Conservation (phyloP, 2,329 filamentous ascomycete genomes). For the Diplocarpon rosae region DNA sequence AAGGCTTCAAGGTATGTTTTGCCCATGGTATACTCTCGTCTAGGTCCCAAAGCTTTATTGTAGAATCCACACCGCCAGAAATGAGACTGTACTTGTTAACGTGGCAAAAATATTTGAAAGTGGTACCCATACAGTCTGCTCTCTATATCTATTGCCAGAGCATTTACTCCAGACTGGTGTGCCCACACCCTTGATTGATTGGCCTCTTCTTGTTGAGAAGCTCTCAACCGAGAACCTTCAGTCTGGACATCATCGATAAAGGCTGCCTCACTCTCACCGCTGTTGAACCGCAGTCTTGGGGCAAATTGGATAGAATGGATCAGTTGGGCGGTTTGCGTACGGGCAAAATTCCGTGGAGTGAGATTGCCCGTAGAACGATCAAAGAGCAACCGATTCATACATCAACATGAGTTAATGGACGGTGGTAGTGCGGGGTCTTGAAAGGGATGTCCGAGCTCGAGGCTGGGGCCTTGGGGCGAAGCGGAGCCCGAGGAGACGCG, state of each 20-base stretch:
- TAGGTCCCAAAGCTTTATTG: constrained; percentile 79
- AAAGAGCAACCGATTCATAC: constrained; percentile 69
- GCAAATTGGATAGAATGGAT: constrained; percentile 59
- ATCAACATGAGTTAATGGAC: constrained; percentile 27
- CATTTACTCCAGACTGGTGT: constrained; percentile 69
- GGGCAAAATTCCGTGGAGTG: constrained; percentile 50
- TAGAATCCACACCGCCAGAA: constrained; percentile 77
- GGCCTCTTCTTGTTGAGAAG: background rate
- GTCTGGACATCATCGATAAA: constrained; percentile 9
- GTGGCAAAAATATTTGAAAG: background rate
- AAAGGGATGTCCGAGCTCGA: background rate
- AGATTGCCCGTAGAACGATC: constrained; percentile 64
- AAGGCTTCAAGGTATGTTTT: constrained; percentile 42
- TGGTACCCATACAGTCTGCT: constrained; percentile 50
- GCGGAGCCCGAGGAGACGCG: background rate
- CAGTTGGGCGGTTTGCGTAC: constrained; percentile 53
- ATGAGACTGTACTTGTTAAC: constrained; percentile 45
- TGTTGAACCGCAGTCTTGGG: constrained; percentile 59
- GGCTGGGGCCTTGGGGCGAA: background rate
- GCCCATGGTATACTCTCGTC: constrained; percentile 40
- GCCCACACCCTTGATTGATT: constrained; percentile 37
- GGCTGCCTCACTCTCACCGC: constrained; percentile 34
- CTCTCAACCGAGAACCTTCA: background rate
- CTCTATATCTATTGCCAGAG: constrained; percentile 73
- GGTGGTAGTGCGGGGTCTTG: too few relatives aligned